Base-by-base conservation (phyloP, 192 early-diverging fungal genomes). In the Chytriomyces sp. region DNA sequence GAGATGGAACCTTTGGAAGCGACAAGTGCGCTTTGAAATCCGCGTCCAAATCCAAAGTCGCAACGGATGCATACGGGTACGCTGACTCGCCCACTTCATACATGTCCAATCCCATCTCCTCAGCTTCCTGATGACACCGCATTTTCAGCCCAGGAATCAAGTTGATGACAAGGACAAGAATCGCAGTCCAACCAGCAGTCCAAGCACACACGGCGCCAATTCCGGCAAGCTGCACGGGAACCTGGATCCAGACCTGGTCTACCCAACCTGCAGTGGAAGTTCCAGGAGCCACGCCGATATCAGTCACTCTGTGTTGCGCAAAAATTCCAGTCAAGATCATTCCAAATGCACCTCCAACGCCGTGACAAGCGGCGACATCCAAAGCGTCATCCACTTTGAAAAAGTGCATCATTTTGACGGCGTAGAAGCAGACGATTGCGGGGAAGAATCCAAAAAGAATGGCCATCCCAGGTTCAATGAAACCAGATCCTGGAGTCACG, bases 321-420 rank as follows among this genome's bases (percentile, higher is more conserved):
- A 97, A 96, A 46, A 96, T 78, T 53, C 93, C 96, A 11, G 94
- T 96, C 48, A 96, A 83, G 62, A 97, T 60, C 50, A 91, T 90
- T 0, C 96, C 96, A 49, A 94, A 86, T 60, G 90, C 69, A 20
- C 95, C 96, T 50, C 94, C 93, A 20, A 95, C 86, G 59, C 92
- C 95, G 77, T 98, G 96, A 11, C 92, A 89, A 53, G 90, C 93
- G 81, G 91, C 93, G 18, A 91, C 94, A 76, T 96, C 95, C 48
- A 97, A 84, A 59, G 92, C 66, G 63, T 86, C 85, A 72, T 81
- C 78, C 13, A 81, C 60, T 3, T 67, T n/a, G 9, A 59, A 13
- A 5, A 10, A 16, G 68, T 47, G 61, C 50, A 76, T 26, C 10
- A 20, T 46, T 46, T 61, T 73, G 45, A 46, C 49, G 61, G 60